phyloP scores from a whole-genome alignment of 1,284 basidiomycete genomes.

The Ceratobasidium sp. region DNA sequence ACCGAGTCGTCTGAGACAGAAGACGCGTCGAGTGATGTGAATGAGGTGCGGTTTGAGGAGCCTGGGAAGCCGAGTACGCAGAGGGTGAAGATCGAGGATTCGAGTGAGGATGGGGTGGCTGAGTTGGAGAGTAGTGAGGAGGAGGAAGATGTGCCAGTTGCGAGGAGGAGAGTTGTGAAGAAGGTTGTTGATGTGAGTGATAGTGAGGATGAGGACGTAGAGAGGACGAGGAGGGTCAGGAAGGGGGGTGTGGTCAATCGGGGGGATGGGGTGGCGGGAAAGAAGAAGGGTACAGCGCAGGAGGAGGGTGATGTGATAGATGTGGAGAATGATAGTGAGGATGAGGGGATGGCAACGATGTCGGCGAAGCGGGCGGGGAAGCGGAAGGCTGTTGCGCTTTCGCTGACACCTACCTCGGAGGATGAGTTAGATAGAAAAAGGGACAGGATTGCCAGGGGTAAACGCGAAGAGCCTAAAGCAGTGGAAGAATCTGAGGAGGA shows the following conservation, averaged over 20 bases:
- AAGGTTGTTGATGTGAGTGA: not conserved
- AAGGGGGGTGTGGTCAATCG: not conserved
- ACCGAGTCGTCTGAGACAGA: slow-evolving; percentile 10
- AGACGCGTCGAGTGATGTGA: slow-evolving; percentile 23
- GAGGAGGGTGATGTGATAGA: not conserved
- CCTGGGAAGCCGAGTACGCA: not conserved
- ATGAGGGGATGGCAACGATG: not conserved
- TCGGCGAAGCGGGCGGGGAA: slow-evolving; percentile 10
- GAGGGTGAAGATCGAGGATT: not conserved
- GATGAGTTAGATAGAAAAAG: not conserved
- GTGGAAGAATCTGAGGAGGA: slow-evolving; percentile 26
- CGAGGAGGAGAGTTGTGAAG: no score
- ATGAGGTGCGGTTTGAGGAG: slow-evolving; percentile 12
- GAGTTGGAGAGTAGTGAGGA: slow-evolving; percentile 4
- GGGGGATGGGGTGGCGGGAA: not conserved
- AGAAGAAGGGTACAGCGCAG: not conserved
- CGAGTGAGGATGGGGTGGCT: not conserved
- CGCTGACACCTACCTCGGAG: slow-evolving; percentile 20
- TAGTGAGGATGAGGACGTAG: slow-evolving; percentile 6
- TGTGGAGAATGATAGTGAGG: slow-evolving; percentile 1
- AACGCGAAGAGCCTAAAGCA: not conserved
- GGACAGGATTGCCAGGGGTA: slow-evolving; percentile 9
- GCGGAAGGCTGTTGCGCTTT: slow-evolving; percentile 28
- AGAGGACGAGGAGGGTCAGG: not conserved
- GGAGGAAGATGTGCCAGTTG: no score